A percentile compares a stretch with the other conserved stretches of the same genome.
These are phyloP conservation scores for Boletus albobrunnescens DNA, from an alignment of 1,284 basidiomycete genomes.

Conservation along the genomic window DNA sequence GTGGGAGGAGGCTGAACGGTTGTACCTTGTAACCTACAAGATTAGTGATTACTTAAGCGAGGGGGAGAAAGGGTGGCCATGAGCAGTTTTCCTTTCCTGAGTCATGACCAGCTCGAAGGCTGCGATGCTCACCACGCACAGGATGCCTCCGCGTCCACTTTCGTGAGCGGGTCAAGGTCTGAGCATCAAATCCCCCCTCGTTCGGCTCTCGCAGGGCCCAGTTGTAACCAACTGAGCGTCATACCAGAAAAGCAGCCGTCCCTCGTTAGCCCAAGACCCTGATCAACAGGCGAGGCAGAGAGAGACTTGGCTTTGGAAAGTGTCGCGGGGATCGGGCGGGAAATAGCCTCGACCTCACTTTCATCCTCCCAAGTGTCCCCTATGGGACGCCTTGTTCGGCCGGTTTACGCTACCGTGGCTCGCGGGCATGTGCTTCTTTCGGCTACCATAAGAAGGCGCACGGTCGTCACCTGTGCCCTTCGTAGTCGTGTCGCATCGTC, in stretches of 20 bases:
- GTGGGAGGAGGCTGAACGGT: conserved; percentile 14
- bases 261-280: conserved; percentile 27
- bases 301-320: conserved; percentile 23
- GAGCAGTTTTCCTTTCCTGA: no score
- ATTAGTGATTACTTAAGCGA: no score
- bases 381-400: conserved; percentile 20
- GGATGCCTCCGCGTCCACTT: conserved; percentile 7
- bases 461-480: not conserved
- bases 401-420: no score
- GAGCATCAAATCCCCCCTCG: conserved; percentile 31
- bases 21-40: no score
- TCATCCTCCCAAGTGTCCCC: conserved; percentile 18
- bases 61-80: no score
- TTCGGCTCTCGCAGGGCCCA: conserved; percentile 34
- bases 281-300: conserved; percentile 23
- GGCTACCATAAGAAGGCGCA: not conserved
- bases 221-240: conserved; percentile 29
- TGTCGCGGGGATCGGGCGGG: conserved; percentile 31
- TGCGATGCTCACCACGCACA: conserved; percentile 28
- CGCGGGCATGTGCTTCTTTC: not conserved
- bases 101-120: conserved; percentile 33
- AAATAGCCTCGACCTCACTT: conserved; percentile 1
- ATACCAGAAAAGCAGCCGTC: conserved; percentile 31
- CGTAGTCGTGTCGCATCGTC: no score
- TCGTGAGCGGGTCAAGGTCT: conserved; percentile 37